phyloP scores from a whole-genome alignment of 2,329 filamentous ascomycete species.

The Bipolaris bicolor region DNA sequence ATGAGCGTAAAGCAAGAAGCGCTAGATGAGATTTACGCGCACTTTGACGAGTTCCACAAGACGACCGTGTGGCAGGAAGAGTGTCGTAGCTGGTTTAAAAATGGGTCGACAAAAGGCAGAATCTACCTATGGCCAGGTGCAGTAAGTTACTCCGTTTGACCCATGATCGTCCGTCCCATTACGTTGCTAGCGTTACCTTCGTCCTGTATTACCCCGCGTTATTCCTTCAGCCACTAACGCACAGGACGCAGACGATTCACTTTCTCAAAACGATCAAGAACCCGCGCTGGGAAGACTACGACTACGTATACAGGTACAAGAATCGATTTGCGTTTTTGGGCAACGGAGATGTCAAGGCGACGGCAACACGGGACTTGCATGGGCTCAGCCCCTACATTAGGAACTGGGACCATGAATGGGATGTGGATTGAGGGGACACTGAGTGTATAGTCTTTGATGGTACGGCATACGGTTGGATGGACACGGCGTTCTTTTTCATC shows the following conservation, averaged over 20 bases:
- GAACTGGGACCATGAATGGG: conserved; percentile 54
- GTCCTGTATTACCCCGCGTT: conserved; percentile 7
- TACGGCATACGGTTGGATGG: neutral
- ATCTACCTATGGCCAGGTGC: conserved; percentile 44
- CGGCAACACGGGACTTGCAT: conserved; percentile 47
- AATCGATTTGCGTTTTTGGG: conserved; percentile 42
- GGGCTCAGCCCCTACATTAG: conserved; percentile 56
- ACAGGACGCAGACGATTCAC: conserved; percentile 38
- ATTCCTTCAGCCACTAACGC: conserved; percentile 31
- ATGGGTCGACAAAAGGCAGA: conserved; percentile 41
- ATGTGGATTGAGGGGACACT: conserved; percentile 46
- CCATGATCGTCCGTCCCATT: neutral
- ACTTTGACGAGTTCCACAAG: conserved; percentile 41
- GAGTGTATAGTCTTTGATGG: neutral
- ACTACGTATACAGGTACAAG: conserved; percentile 51
- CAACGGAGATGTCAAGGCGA: conserved; percentile 55
- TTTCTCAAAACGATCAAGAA: conserved; percentile 49
- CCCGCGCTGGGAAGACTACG: conserved; percentile 55
- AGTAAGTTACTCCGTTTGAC: conserved; percentile 26
- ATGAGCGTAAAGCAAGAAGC: conserved; percentile 42
- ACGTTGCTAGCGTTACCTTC: neutral
- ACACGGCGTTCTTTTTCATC: neutral
- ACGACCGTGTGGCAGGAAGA: conserved; percentile 43
- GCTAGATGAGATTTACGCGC: conserved; percentile 39
- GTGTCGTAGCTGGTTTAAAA: conserved; percentile 46